Percentiles rank a stretch among this genome's conserved stretches.
These are phyloP conservation scores for Kuraishia borneana DNA, from an alignment of 805 yeast species.

Conservation along the genomic window DNA sequence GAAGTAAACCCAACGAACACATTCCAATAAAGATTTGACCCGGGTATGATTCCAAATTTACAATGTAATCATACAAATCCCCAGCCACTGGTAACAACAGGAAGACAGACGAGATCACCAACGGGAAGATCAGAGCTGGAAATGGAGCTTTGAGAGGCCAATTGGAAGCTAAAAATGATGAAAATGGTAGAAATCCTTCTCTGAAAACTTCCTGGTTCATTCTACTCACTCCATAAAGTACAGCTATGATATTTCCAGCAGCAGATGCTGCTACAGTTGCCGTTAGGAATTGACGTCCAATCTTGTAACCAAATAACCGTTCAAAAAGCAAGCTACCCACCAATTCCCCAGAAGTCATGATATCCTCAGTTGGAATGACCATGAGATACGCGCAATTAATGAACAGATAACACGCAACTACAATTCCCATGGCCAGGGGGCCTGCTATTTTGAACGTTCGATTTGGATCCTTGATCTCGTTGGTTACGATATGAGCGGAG, in stretches of 20 bases:
- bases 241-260: slow-evolving; percentile 46
- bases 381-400: slow-evolving; percentile 39
- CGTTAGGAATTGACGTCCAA: slow-evolving; percentile 38
- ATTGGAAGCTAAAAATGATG: slow-evolving; percentile 39
- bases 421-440: slow-evolving; percentile 30
- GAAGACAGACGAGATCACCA: slow-evolving; percentile 26
- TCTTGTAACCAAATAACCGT: slow-evolving; percentile 32
- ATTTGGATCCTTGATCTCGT: slow-evolving; percentile 41
- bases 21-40: slow-evolving; percentile 36
- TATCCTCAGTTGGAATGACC: slow-evolving; percentile 36
- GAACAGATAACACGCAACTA: slow-evolving; percentile 32
- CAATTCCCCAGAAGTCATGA: slow-evolving; percentile 32
- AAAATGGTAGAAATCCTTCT: slow-evolving; percentile 42
- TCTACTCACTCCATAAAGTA: slow-evolving; percentile 39
- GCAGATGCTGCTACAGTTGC: slow-evolving; percentile 40
- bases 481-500: slow-evolving; percentile 40
- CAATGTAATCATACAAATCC: slow-evolving; percentile 38
- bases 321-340: slow-evolving; percentile 42
- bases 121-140: slow-evolving; percentile 31
- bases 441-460: slow-evolving; percentile 43
- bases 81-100: slow-evolving; percentile 32
- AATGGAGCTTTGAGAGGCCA: slow-evolving; percentile 44
- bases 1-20: slow-evolving; percentile 45
- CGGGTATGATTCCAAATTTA: slow-evolving; percentile 42
- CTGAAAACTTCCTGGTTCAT: slow-evolving; percentile 46